Evolutionary conservation across 163 green algal species (phyloP), one percentile per base, ranked within the genome.

Genomic region (Scenedesmus sp.): DNA sequence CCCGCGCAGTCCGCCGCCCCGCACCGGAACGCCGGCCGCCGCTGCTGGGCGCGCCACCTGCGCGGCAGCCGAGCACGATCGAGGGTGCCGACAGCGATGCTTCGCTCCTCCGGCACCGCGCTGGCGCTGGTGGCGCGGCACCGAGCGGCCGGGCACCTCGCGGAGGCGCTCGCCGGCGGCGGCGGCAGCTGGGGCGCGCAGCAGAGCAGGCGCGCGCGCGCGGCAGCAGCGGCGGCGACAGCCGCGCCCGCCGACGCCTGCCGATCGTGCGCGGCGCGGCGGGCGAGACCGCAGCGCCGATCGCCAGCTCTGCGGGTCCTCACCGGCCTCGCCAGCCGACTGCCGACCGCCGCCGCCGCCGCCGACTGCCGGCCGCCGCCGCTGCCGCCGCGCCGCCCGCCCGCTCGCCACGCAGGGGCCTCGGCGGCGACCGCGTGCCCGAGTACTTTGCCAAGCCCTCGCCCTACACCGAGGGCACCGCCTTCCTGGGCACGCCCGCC

Each of bases 401-500:
- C 24, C 60, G 0, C 18, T 5, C 14, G 36, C 20, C 18, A 33
- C 42, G 42, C 80, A 91, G 87, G 77, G 63, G 70, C 51, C 83
- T 91, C 29, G 87, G 87, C 14, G 87, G 87, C 3, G 87, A 91
- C 53, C 89, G 84, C 28, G 80, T 96, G 34, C 89, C 90, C 4
- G 87, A 94, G 66, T 93, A 89, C 58, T 96, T 82, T 70, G 92
- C 88, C 66, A 92, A 90, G 81, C 87, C 88, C 2, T 93, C 89
- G 0, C 71, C 85, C 0, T 98, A 98, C 85, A 95, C 93, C 9
- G 82, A 89, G 29, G 94, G 94, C 64, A 98, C 95, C 15, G 87
- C 87, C 17, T 98, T 98, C 69, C 82, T 98, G 48, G 95, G 95
- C 24, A 98, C 94, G 2, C 95, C 95, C 9, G 82, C 87, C 44